A percentile compares a stretch with the other conserved stretches of the same genome.
Conservation (phyloP, 345 rosid genomes). For the Boechera stricta region DNA sequence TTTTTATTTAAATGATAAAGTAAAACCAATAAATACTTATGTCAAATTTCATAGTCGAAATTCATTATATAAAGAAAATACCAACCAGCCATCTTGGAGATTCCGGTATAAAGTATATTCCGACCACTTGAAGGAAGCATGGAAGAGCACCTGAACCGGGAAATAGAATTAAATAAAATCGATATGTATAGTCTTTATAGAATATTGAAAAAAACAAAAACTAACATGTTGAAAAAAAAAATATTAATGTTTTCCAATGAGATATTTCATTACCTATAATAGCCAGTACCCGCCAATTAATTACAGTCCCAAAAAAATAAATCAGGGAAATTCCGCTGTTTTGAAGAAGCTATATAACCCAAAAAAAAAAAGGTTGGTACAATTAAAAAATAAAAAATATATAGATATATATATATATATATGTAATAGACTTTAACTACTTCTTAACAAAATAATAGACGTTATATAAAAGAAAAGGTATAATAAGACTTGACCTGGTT, state of each 20-base stretch:
- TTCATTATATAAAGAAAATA: conserved; percentile 1
- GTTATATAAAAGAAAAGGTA: not conserved
- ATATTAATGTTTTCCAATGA: not conserved
- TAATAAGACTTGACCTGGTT: conserved; percentile 32
- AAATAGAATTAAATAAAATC: not conserved
- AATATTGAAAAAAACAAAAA: conserved; percentile 47
- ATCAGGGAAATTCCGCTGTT: conserved; percentile 42
- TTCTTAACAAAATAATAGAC: not conserved
- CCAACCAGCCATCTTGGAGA: conserved; percentile 64
- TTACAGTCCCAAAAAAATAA: conserved; percentile 43
- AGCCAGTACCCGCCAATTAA: conserved; percentile 45
- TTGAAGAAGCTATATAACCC: conserved; percentile 35
- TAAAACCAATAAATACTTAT: not conserved
- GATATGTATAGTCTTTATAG: not conserved
- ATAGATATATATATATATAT: not conserved
- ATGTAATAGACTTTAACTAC: not conserved
- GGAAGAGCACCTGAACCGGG: conserved; percentile 45
- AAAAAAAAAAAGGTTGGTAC: not conserved
- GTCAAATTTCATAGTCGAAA: not conserved
- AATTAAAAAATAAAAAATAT: not conserved
- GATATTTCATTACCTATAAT: conserved; percentile 42
- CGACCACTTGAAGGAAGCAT: conserved; percentile 43
- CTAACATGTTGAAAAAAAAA: not conserved
- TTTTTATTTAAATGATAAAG: not conserved
- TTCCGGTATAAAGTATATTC: conserved; percentile 57